A percentile compares a stretch with the other conserved stretches of the same genome.
These are phyloP conservation scores for Paramecium octaurelia DNA, from an alignment of 73 alveolate species.

Conservation along the genomic window DNA sequence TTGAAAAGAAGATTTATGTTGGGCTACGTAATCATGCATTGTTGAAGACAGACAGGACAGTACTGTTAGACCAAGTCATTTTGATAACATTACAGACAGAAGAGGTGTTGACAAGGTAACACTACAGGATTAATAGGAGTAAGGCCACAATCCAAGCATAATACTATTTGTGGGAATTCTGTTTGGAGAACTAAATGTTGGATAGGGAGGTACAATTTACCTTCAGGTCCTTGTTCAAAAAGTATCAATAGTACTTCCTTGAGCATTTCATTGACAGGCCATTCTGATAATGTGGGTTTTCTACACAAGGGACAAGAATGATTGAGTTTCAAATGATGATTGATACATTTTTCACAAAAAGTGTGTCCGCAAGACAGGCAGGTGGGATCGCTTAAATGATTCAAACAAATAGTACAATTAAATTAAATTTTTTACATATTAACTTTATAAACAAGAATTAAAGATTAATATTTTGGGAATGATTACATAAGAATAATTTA, in stretches of 20 bases:
- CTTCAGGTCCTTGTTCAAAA: neutral
- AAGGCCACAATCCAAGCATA: conserved; percentile 44
- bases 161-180: neutral
- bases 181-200: neutral
- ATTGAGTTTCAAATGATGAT: neutral
- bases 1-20: neutral
- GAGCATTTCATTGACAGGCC: neutral
- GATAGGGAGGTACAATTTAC: neutral
- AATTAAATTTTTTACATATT: neutral
- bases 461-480: neutral
- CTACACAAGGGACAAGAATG: neutral
- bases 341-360: conserved; percentile 2
- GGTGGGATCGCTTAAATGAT: neutral
- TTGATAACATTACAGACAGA: neutral
- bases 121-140: conserved; percentile 36
- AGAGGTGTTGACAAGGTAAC: neutral
- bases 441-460: neutral
- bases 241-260: neutral
- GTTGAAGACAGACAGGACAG: conserved; percentile 25
- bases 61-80: neutral
- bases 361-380: conserved; percentile 9
- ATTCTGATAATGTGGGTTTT: neutral
- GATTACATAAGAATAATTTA: neutral
- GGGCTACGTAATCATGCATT: neutral
- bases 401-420: neutral